phyloP scores from a whole-genome alignment of 2,329 filamentous ascomycete species.

The Colletotrichum magnum region DNA sequence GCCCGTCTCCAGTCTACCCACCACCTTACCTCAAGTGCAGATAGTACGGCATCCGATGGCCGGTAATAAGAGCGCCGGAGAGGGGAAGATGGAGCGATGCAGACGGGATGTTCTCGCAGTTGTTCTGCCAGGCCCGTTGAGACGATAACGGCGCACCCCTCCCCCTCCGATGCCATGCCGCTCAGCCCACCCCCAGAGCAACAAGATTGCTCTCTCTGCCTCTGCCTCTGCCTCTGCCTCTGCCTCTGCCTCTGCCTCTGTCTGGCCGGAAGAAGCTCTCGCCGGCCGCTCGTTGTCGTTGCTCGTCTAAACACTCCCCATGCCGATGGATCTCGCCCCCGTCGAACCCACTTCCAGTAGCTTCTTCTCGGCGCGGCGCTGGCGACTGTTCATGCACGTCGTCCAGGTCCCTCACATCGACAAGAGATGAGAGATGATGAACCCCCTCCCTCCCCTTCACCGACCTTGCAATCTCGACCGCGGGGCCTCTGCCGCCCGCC shows the following conservation, averaged over 20 bases:
- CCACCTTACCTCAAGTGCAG: no score
- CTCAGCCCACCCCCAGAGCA: slow-evolving; percentile 17
- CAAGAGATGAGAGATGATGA: slow-evolving; percentile 25
- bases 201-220: not conserved
- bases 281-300: not conserved
- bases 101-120: slow-evolving; percentile 11
- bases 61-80: not conserved
- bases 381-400: slow-evolving; percentile 43
- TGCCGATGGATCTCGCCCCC: slow-evolving; percentile 36
- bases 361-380: slow-evolving; percentile 34
- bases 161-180: slow-evolving; percentile 19
- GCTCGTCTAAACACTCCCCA: slow-evolving; percentile 17
- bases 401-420: slow-evolving; percentile 28
- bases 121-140: slow-evolving; percentile 13
- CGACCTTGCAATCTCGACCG: slow-evolving; percentile 39
- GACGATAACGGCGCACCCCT: slow-evolving; percentile 27
- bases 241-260: not conserved
- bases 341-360: slow-evolving; percentile 30
- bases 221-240: not conserved
- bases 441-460: slow-evolving; percentile 30
- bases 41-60: slow-evolving; percentile 2
- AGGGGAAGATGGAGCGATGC: slow-evolving; percentile 16
- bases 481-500: slow-evolving; percentile 28
- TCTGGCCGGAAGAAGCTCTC: not conserved
- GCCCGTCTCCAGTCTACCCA: not conserved